Evolutionary conservation across 495 filamentous ascomycete genomes (phyloP).

Genomic region (Hypoxylon crocopeplum): DNA sequence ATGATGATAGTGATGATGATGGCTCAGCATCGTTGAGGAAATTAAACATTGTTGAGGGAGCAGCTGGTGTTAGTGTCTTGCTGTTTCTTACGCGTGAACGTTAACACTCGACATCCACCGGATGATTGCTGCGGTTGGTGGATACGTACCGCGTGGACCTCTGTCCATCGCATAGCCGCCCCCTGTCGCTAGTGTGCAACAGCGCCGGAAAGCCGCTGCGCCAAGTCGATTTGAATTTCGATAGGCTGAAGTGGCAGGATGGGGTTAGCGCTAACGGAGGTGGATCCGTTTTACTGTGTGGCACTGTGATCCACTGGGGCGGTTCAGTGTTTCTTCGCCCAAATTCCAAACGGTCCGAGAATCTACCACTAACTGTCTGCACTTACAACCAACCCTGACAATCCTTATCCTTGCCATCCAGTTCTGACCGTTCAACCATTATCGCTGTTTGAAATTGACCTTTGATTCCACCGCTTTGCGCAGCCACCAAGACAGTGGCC

Average conservation of each 20-base stretch:
- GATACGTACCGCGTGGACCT: not conserved
- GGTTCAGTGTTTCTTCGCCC: conserved; percentile 8
- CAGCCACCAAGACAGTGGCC: conserved; percentile 14
- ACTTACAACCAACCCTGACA: too few relatives aligned
- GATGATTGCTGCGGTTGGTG: conserved; percentile 9
- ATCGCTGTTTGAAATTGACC: not conserved
- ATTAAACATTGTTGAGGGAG: not conserved
- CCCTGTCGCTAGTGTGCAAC: conserved; percentile 20
- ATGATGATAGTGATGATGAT: conserved; percentile 6
- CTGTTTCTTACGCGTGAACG: not conserved
- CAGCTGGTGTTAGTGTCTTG: not conserved
- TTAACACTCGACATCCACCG: conserved; percentile 9
- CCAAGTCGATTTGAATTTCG: conserved; percentile 22
- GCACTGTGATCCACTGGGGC: conserved; percentile 28
- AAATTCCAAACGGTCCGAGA: conserved; percentile 22
- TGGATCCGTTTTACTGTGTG: conserved; percentile 18
- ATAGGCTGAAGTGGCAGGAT: too few relatives aligned
- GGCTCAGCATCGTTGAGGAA: conserved; percentile 22
- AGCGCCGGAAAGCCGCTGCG: conserved; percentile 15
- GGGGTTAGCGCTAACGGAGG: conserved; percentile 4
- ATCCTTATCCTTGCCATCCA: too few relatives aligned
- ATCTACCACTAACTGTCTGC: conserved; percentile 5
- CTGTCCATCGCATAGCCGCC: conserved; percentile 23
- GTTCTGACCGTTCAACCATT: too few relatives aligned
- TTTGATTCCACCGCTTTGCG: conserved; percentile 25